A percentile compares a stretch with the other conserved stretches of the same genome.
These are phyloP conservation scores for Saraca asoca DNA, from an alignment of 331 rosid species.

Conservation along the genomic window DNA sequence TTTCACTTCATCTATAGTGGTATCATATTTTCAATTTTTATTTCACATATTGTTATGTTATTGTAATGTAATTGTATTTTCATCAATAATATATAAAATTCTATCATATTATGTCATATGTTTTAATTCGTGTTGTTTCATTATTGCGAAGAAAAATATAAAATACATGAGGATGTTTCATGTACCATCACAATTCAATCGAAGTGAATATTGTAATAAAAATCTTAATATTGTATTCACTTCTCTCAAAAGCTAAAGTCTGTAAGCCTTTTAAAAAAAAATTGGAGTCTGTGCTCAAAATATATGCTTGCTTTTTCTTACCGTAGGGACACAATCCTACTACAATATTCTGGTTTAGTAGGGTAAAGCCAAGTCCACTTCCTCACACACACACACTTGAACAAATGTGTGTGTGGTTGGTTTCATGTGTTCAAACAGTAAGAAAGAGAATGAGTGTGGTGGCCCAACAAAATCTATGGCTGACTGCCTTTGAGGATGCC, in stretches of 20 bases:
- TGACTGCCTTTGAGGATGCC: constrained; percentile 58
- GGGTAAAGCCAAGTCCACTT: constrained; percentile 35
- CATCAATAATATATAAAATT: too few relatives aligned
- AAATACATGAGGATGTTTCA: too few relatives aligned
- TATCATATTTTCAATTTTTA: too few relatives aligned
- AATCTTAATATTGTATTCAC: constrained; percentile 29
- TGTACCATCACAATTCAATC: too few relatives aligned
- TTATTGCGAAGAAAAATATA: too few relatives aligned
- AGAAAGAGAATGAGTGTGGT: constrained; percentile 36
- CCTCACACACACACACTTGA: constrained; percentile 48
- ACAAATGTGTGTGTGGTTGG: constrained; percentile 49
- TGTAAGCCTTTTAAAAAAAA: constrained; percentile 10
- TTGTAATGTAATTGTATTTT: too few relatives aligned
- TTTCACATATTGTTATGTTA: too few relatives aligned
- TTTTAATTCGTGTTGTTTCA: too few relatives aligned
- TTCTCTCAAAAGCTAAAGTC: constrained; percentile 31
- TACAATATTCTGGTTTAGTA: constrained; percentile 46
- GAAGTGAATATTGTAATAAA: too few relatives aligned
- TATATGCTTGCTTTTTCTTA: constrained; percentile 2
- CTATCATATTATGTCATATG: too few relatives aligned
- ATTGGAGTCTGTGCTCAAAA: constrained; percentile 58
- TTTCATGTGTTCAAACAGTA: constrained; percentile 24
- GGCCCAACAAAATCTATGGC: constrained; percentile 70
- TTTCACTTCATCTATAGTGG: too few relatives aligned
- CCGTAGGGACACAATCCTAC: constrained; percentile 41